phyloP scores from a whole-genome alignment of 2,329 filamentous ascomycete species.

The Cadophora sp. region DNA sequence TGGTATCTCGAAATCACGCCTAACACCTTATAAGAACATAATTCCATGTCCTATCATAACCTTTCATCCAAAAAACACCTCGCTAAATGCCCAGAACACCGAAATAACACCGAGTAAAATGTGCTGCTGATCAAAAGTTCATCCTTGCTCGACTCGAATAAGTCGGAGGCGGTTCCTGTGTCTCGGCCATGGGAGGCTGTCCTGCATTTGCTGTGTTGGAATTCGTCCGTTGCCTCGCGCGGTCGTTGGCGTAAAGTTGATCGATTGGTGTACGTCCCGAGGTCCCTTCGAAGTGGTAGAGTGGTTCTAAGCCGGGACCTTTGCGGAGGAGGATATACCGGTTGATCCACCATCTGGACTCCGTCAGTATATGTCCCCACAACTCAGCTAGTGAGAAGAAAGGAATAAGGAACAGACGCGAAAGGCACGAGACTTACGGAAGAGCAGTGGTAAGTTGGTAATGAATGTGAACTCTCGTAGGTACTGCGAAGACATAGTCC shows the following conservation, averaged over 20 bases:
- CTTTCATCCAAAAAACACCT: neutral
- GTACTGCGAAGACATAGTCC: conserved; percentile 54
- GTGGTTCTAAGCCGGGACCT: conserved; percentile 52
- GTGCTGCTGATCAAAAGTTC: neutral
- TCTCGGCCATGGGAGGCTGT: neutral
- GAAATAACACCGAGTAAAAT: neutral
- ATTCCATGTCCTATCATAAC: neutral
- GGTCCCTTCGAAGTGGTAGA: conserved; percentile 56
- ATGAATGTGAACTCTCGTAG: conserved; percentile 40
- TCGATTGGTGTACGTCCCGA: conserved; percentile 27
- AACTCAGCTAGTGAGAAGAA: neutral
- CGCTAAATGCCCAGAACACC: conserved; percentile 4
- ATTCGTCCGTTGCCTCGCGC: neutral
- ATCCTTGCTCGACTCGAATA: conserved; percentile 7
- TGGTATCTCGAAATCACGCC: conserved; percentile 2
- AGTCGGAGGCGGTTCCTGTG: conserved; percentile 1
- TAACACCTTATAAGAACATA: neutral
- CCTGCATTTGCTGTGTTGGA: neutral
- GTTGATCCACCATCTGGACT: conserved; percentile 23
- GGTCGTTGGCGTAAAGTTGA: conserved; percentile 7
- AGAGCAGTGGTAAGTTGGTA: conserved; percentile 42
- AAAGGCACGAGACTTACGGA: conserved; percentile 31
- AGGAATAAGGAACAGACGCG: neutral
- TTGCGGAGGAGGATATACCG: conserved; percentile 43
- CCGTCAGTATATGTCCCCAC: neutral